These are phyloP conservation scores for Irpex sp. DNA, from an alignment of 1,284 basidiomycete species.

Conservation along the genomic window DNA sequence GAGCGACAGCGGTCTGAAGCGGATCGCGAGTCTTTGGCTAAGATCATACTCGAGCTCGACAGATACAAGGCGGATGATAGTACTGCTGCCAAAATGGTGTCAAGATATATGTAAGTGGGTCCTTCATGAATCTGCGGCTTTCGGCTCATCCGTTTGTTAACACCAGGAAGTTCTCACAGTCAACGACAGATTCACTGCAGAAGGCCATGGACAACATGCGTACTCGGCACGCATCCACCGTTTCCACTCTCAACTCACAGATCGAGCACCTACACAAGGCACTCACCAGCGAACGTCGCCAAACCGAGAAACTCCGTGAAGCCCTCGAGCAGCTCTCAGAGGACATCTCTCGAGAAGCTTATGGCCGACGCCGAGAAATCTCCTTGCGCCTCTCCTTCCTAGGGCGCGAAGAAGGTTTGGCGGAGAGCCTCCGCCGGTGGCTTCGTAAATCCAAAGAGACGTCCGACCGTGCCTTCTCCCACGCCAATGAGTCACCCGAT, in stretches of 20 bases:
- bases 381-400: conserved; percentile 65
- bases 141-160: neutral
- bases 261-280: conserved; percentile 42
- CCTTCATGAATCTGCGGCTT: neutral
- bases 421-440: conserved; percentile 56
- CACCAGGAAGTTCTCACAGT: conserved; percentile 81
- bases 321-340: conserved; percentile 73
- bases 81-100: conserved; percentile 80
- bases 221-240: conserved; percentile 60
- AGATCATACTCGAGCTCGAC: conserved; percentile 54
- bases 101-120: conserved; percentile 72
- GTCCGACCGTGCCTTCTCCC: conserved; percentile 20
- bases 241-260: conserved; percentile 49
- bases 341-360: conserved; percentile 71
- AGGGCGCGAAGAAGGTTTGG: conserved; percentile 61
- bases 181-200: conserved; percentile 70
- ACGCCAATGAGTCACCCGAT: conserved; percentile 11
- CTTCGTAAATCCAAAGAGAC: conserved; percentile 46
- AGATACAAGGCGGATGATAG: conserved; percentile 66
- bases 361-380: conserved; percentile 74
- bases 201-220: conserved; percentile 58
- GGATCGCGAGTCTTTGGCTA: conserved; percentile 43
- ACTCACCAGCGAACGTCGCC: conserved; percentile 39
- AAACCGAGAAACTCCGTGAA: conserved; percentile 48
- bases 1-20: conserved; percentile 41